These are phyloP conservation scores for Dactylellina sp. DNA, from an alignment of 2,329 filamentous ascomycete species.

Conservation along the genomic window DNA sequence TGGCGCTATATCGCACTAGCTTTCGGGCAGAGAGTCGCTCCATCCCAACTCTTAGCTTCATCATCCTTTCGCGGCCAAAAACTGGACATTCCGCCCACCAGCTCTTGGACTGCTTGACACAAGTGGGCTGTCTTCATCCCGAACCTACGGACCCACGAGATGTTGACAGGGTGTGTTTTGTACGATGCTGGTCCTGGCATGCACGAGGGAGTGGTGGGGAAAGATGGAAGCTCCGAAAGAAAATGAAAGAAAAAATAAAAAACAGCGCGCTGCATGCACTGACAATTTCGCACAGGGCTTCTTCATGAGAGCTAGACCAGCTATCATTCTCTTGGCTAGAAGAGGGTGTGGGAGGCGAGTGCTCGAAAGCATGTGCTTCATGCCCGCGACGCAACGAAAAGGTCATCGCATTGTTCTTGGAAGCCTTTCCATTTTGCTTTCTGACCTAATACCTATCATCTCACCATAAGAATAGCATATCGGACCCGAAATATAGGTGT, in stretches of 20 bases:
- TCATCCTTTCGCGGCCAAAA: slow-evolving; percentile 34
- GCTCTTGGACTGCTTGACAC: slow-evolving; percentile 4
- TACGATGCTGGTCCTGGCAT: slow-evolving; percentile 24
- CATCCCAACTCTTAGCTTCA: slow-evolving; percentile 46
- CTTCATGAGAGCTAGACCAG: not conserved
- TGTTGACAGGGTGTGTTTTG: slow-evolving; percentile 23
- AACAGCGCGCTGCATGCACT: slow-evolving; percentile 39
- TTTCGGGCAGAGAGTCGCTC: slow-evolving; percentile 28
- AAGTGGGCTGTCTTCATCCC: slow-evolving; percentile 34
- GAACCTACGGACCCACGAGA: slow-evolving; percentile 39
- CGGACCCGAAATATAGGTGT: slow-evolving; percentile 44
- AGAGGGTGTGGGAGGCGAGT: slow-evolving; percentile 16
- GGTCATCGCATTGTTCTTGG: slow-evolving; percentile 24
- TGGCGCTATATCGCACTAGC: slow-evolving; percentile 53
- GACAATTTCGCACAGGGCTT: slow-evolving; percentile 40
- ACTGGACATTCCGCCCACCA: slow-evolving; percentile 16
- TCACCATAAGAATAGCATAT: slow-evolving; percentile 54
- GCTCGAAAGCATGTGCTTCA: slow-evolving; percentile 26
- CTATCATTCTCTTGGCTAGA: slow-evolving; percentile 18
- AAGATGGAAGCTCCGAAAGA: slow-evolving; percentile 54
- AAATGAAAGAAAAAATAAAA: not conserved
- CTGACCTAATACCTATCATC: slow-evolving; percentile 53
- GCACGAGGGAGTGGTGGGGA: slow-evolving; percentile 17
- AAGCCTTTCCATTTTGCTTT: slow-evolving; percentile 34
- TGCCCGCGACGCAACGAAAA: slow-evolving; percentile 1